Conservation (phyloP, 2,329 filamentous ascomycete species). For the Zasmidium citrigriseum region DNA sequence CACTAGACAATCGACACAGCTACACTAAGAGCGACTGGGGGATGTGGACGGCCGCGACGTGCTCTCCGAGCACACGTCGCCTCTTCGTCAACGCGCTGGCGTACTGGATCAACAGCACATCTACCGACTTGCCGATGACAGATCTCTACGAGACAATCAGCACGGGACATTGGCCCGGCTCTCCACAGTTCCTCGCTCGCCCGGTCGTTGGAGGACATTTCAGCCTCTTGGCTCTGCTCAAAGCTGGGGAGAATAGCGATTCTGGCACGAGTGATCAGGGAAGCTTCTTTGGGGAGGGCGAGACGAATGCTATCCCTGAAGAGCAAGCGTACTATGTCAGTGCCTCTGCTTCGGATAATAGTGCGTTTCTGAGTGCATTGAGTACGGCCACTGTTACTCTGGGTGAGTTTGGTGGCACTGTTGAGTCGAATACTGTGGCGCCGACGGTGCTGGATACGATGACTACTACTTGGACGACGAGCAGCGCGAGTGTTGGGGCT, state of each 20-base stretch:
- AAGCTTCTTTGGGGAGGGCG: neutral
- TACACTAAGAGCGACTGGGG: constrained; percentile 47
- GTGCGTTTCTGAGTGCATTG: neutral
- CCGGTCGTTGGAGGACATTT: constrained; percentile 15
- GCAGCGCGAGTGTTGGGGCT: too few relatives aligned
- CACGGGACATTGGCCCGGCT: neutral
- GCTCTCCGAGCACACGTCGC: constrained; percentile 42
- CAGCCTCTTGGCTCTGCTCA: constrained; percentile 9
- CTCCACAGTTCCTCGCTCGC: constrained; percentile 9
- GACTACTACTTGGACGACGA: neutral
- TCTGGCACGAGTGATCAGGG: neutral
- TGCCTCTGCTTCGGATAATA: neutral
- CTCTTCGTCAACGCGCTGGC: constrained; percentile 50
- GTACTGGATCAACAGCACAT: constrained; percentile 51
- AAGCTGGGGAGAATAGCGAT: neutral
- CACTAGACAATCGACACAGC: constrained; percentile 33
- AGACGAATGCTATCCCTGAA: neutral
- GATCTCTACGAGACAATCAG: constrained; percentile 43
- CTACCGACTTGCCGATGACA: constrained; percentile 48
- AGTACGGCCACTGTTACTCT: neutral
- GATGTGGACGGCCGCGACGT: constrained; percentile 51
- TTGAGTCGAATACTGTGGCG: neutral
- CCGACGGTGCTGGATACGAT: neutral
- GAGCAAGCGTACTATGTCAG: neutral
- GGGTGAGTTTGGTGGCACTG: neutral